A percentile compares a stretch with the other conserved stretches of the same genome.
Evolutionary conservation across 1,139 yeast genomes (phyloP).

Genomic region (Debaryomyces robertsiae): DNA sequence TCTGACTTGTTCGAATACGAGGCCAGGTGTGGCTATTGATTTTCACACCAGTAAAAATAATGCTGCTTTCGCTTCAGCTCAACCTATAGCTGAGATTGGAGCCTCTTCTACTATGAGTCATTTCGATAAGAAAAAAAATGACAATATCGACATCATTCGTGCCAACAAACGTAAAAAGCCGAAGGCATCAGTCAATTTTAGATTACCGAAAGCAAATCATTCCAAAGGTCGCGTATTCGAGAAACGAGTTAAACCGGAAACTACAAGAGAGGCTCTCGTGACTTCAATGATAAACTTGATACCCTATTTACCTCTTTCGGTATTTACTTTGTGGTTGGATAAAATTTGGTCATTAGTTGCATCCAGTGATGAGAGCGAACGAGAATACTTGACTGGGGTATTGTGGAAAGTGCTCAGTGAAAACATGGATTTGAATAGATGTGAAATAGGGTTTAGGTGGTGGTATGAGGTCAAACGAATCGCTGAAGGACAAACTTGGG

Average conservation of each 20-base stretch:
- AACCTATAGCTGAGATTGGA: constrained; percentile 39
- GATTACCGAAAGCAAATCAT: constrained; percentile 22
- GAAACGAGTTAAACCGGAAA: constrained; percentile 34
- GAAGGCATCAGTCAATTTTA: constrained; percentile 27
- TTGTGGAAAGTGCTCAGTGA: constrained; percentile 49
- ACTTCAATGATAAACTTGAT: constrained; percentile 52
- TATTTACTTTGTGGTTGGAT: constrained; percentile 51
- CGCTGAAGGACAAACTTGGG: constrained; percentile 14
- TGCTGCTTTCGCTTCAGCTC: constrained; percentile 36
- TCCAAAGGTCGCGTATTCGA: constrained; percentile 24
- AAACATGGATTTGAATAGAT: constrained; percentile 58
- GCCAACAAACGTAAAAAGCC: constrained; percentile 40
- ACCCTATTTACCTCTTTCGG: constrained; percentile 54
- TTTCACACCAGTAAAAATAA: constrained; percentile 20
- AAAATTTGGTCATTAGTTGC: constrained; percentile 45
- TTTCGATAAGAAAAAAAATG: constrained; percentile 25
- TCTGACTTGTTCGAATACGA: constrained; percentile 35
- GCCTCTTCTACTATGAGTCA: constrained; percentile 42
- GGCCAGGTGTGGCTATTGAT: constrained; percentile 32
- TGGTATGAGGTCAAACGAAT: constrained; percentile 47
- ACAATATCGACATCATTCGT: constrained; percentile 28
- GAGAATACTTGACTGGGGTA: constrained; percentile 27
- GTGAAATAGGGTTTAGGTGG: constrained; percentile 67
- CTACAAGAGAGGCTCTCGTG: constrained; percentile 56
- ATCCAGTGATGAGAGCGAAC: constrained; percentile 40